Conservation (phyloP, 257 asterid genomes). For the Apocynum venetum region DNA sequence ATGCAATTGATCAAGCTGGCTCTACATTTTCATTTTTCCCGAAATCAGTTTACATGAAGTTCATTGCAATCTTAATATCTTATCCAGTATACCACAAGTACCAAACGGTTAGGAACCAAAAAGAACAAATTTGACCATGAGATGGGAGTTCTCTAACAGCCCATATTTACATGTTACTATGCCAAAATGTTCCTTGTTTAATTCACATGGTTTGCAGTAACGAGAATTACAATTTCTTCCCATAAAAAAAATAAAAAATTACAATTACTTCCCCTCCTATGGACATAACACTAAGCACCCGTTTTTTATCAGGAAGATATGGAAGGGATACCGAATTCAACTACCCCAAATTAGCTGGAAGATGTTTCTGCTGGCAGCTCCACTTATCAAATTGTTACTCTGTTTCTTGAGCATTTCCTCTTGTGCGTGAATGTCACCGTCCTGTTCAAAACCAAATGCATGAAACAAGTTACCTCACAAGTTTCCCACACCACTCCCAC, state of each 20-base stretch:
- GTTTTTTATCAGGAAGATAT: background rate
- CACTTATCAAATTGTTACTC: slow-evolving; percentile 65
- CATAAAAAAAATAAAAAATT: too few relatives aligned
- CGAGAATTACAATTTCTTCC: background rate
- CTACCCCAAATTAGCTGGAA: slow-evolving; percentile 78
- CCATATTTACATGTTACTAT: background rate
- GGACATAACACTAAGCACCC: background rate
- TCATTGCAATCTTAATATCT: too few relatives aligned
- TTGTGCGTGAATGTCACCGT: slow-evolving; percentile 62
- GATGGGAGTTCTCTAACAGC: background rate
- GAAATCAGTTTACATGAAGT: too few relatives aligned
- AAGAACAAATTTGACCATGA: background rate
- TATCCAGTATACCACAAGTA: too few relatives aligned
- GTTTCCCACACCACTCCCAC: too few relatives aligned
- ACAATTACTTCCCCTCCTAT: background rate
- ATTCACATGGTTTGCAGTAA: background rate
- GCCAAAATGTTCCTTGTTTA: too few relatives aligned
- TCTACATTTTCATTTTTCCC: too few relatives aligned
- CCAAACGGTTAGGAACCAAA: background rate
- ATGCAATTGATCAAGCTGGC: too few relatives aligned
- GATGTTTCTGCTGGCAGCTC: slow-evolving; percentile 80
- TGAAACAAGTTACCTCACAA: background rate
- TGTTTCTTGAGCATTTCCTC: slow-evolving; percentile 87
- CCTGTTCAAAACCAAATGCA: slow-evolving; percentile 38
- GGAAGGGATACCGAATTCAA: slow-evolving; percentile 17